Base-by-base conservation (phyloP, 306 rosid genomes). In the Potentilla sterilis region DNA sequence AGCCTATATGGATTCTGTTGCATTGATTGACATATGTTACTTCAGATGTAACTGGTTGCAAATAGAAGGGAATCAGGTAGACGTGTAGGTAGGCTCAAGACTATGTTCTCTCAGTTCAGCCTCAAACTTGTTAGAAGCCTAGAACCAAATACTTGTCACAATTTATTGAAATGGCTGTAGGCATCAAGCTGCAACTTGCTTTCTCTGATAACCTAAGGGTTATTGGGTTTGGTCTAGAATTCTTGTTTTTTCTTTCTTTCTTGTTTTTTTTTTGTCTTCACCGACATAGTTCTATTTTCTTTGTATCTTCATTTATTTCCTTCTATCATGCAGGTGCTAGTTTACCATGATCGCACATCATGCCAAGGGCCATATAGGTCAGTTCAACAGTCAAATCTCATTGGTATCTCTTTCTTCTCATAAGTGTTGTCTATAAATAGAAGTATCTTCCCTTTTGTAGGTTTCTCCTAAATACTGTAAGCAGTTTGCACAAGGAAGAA, bases 311-410 rank as follows among this genome's bases (percentile, higher is more conserved):
- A 28, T 19, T 51, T 51, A 18, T 51, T 51, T 18, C 22, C 22
- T 49, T 24, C 15, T 79, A 43, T 21, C 22, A 66, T 48, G 78
- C 89, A 89, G 96, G 96, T 92, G 55, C 89, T 90, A 11, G 97
- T 94, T 74, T 94, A 90, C 80, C 98, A 92, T 51, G 98, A 91
- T 81, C 88, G 32, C 97, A 1, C 97, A 94, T 72, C 97, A 94
- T 86, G 97, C 97, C 77, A 92, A 94, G 93, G 98, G 18, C 5
- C 16, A 5, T 12, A 2, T 37, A 47, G 51, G 51, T 91, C 71
- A 67, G 43, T 63, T 72, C 22, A n/a, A 55, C 24, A 67, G 62
- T 35, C n/a, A 38, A 58, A 54, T 73, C 46, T 51, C 48, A 57
- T 16, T 49, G 14, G 44, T 42, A 47, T 54, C 28, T 58, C 9